A percentile compares a stretch with the other conserved stretches of the same genome.
These are phyloP conservation scores for Glaciozyma martinii DNA, from an alignment of 768 basidiomycete species.

Conservation along the genomic window DNA sequence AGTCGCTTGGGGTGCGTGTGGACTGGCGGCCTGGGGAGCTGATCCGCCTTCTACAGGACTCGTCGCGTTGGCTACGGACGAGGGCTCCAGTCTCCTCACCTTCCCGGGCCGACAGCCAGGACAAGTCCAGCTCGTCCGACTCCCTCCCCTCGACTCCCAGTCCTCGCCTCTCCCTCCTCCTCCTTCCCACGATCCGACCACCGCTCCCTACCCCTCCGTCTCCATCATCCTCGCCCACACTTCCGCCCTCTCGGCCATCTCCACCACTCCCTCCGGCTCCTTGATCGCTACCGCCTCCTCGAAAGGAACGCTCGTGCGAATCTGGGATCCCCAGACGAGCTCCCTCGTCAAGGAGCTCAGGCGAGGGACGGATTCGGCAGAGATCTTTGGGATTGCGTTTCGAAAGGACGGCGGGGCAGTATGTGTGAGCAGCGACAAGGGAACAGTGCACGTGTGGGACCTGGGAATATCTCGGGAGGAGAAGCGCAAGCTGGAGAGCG, in stretches of 20 bases:
- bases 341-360: slow-evolving; percentile 70
- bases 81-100: slow-evolving; percentile 69
- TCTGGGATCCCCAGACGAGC: slow-evolving; percentile 70
- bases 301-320: slow-evolving; percentile 72
- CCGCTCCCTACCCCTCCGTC: slow-evolving; percentile 18
- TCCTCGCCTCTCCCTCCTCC: slow-evolving; percentile 20
- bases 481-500: slow-evolving; percentile 5
- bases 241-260: slow-evolving; percentile 65
- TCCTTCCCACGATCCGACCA: slow-evolving; percentile 21
- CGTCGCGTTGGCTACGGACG: slow-evolving; percentile 66
- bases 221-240: slow-evolving; percentile 76
- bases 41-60: slow-evolving; percentile 49
- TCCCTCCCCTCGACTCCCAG: slow-evolving; percentile 63
- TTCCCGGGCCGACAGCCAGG: slow-evolving; percentile 79
- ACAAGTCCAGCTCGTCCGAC: slow-evolving; percentile 76
- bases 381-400: slow-evolving; percentile 83
- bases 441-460: slow-evolving; percentile 82
- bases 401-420: slow-evolving; percentile 66
- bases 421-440: slow-evolving; percentile 91
- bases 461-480: slow-evolving; percentile 41
- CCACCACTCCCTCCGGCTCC: slow-evolving; percentile 66
- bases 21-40: neutral
- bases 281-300: slow-evolving; percentile 74
- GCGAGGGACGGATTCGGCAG: slow-evolving; percentile 78
- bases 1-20: slow-evolving; percentile 30